A percentile compares a stretch with the other conserved stretches of the same genome.
These are phyloP conservation scores for Candida hispaniensis DNA, from an alignment of 805 yeast species.

Conservation along the genomic window DNA sequence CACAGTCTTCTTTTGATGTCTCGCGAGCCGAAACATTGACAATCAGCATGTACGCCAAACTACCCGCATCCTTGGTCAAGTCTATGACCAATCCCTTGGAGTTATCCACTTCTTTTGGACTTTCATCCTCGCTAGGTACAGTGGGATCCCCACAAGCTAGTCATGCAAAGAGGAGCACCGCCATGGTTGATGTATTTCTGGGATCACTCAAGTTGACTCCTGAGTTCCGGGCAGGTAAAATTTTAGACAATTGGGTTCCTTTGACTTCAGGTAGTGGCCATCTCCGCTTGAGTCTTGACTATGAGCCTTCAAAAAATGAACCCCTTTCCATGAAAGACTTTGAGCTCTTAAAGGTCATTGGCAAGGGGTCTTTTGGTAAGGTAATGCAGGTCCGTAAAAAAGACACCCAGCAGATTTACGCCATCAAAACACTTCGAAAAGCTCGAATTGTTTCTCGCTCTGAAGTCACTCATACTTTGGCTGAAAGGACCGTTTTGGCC, in stretches of 20 bases:
- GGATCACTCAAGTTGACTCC: constrained; percentile 55
- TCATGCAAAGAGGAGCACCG: too few relatives aligned
- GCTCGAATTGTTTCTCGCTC: constrained; percentile 88
- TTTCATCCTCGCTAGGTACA: constrained; percentile 10
- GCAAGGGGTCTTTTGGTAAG: constrained; percentile 96
- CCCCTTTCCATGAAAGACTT: constrained; percentile 82
- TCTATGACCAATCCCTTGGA: constrained; percentile 10
- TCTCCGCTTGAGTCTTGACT: constrained; percentile 49
- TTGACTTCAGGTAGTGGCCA: constrained; percentile 27
- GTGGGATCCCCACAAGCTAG: too few relatives aligned
- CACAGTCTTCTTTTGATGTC: constrained; percentile 85
- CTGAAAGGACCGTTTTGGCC: constrained; percentile 91
- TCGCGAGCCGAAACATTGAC: constrained; percentile 55
- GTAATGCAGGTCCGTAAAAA: constrained; percentile 97
- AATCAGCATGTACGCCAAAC: constrained; percentile 66
- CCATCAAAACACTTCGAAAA: constrained; percentile 85
- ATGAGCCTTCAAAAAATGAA: constrained; percentile 48
- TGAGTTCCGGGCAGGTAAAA: constrained; percentile 10
- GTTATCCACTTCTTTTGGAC: constrained; percentile 5
- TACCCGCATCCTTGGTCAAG: constrained; percentile 31
- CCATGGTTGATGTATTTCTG: constrained; percentile 54
- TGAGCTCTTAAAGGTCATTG: constrained; percentile 86
- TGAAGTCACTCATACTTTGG: constrained; percentile 93
- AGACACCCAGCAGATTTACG: constrained; percentile 90
- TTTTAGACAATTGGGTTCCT: constrained; percentile 20